phyloP scores from a whole-genome alignment of 164 flowering plant genomes.

The Vitis labrusca region DNA sequence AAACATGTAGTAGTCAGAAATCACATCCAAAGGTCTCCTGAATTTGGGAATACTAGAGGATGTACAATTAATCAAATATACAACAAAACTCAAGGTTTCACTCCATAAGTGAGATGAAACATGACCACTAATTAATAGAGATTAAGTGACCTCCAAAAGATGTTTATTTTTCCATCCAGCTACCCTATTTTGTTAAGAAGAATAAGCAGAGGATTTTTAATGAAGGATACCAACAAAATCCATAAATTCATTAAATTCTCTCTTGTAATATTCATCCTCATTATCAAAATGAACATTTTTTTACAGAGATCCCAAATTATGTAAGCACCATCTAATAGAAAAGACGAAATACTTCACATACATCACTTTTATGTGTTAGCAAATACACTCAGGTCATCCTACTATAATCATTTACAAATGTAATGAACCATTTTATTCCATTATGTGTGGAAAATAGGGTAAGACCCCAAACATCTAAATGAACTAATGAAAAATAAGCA shows the following conservation, averaged over 20 bases:
- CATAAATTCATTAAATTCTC: not conserved
- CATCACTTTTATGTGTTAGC: not conserved
- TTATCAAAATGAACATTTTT: conserved; percentile 7
- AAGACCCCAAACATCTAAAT: too few relatives aligned
- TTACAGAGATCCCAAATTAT: conserved; percentile 9
- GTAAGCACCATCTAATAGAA: conserved; percentile 5
- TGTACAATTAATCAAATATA: conserved; percentile 1
- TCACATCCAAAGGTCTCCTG: conserved; percentile 5
- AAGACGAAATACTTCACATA: not conserved
- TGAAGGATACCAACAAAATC: not conserved
- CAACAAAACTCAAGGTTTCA: conserved; percentile 3
- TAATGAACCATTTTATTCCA: conserved; percentile 8
- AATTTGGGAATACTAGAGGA: not conserved
- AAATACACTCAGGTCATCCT: conserved; percentile 8
- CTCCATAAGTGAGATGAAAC: not conserved
- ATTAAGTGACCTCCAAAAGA: not conserved
- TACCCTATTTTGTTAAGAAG: conserved; percentile 13
- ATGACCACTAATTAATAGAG: conserved; percentile 5
- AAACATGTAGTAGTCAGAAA: not conserved
- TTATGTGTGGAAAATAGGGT: not conserved
- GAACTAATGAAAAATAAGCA: too few relatives aligned
- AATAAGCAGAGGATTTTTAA: not conserved
- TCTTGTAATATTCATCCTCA: conserved; percentile 10
- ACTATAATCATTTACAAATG: conserved; percentile 7
- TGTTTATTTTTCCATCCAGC: too few relatives aligned